phyloP scores from a whole-genome alignment of 2,329 filamentous ascomycete genomes.

The Nothopassalora personata region DNA sequence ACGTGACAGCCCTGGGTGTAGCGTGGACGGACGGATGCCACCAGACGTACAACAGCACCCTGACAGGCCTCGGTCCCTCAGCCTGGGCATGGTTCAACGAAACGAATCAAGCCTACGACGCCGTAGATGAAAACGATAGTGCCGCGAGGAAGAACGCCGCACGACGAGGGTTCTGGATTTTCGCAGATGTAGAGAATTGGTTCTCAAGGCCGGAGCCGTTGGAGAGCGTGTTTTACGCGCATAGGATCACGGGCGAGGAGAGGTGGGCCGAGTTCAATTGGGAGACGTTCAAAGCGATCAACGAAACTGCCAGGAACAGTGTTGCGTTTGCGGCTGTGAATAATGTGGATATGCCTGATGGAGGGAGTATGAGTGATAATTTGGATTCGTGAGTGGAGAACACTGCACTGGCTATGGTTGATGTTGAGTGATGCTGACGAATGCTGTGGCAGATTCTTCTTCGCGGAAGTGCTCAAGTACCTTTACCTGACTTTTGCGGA shows the following conservation, averaged over 20 bases:
- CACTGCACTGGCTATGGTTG: neutral
- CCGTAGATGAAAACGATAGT: constrained; percentile 13
- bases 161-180: constrained; percentile 17
- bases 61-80: constrained; percentile 19
- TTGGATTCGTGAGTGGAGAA: constrained; percentile 8
- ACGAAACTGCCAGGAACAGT: constrained; percentile 34
- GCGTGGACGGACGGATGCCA: constrained; percentile 29
- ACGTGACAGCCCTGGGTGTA: constrained; percentile 27
- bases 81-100: constrained; percentile 21
- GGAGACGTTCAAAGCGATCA: constrained; percentile 42
- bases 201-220: constrained; percentile 45
- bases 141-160: constrained; percentile 13
- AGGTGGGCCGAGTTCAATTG: constrained; percentile 40
- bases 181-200: constrained; percentile 15
- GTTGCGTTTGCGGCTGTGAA: constrained; percentile 15
- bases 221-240: constrained; percentile 54
- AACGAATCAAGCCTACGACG: constrained; percentile 14
- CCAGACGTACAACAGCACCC: constrained; percentile 32
- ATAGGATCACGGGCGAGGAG: constrained; percentile 52
- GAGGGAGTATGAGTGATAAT: constrained; percentile 13
- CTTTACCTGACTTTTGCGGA: constrained; percentile 44
- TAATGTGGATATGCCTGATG: constrained; percentile 16
- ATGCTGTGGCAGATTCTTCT: constrained; percentile 44
- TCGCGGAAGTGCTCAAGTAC: constrained; percentile 76
- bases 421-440: neutral